Base-by-base conservation (phyloP, 2,329 filamentous ascomycete species). In the Clonostachys solani region DNA sequence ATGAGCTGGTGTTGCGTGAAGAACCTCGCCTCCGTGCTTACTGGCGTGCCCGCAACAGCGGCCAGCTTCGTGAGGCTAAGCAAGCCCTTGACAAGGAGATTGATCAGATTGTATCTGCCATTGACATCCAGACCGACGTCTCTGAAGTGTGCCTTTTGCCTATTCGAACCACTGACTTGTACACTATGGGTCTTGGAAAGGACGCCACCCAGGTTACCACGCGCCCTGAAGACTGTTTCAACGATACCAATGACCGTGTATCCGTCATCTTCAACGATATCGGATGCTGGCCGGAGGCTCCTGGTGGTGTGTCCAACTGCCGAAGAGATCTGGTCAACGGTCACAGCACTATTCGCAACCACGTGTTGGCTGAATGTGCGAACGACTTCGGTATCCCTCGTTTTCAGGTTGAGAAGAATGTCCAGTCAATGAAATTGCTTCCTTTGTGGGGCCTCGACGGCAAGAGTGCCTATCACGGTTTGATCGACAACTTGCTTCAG, bases 401-500 rank as follows among this genome's bases (percentile, higher is more conserved):
- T 16, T 76, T 77, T 58, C 76, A 80, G 56, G 74, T 76, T 1
- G 76, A 80, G 59, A 69, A 69, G 53, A 79, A 78, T 48, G 68
- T 80, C 10, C 73, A 77, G 54, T 78, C 75, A 1, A 58, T 80
- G 48, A 78, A 77, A 52, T 63, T 78, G 16, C 63, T 80, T 35
- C 75, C 76, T 4, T 66, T 80, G 1, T 80, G 76, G 76, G 76
- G 76, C 4, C 57, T 80, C 43, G 76, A 80, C 49, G 72, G 73
- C 43, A 67, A 75, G 45, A 75, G 68, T 5, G 73, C 76, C 2
- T 73, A 70, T 16, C 76, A 80, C 51, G 76, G 76, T 33, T 61
- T 80, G n/a, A 72, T 79, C 51, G 67, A 75, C 48, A 78, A 79
- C 51, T 66, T 74, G 12, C 64, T 78, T 2, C 72, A 80, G 50